Conservation (phyloP, 345 rosid species). For the Lepidium aucheri region DNA sequence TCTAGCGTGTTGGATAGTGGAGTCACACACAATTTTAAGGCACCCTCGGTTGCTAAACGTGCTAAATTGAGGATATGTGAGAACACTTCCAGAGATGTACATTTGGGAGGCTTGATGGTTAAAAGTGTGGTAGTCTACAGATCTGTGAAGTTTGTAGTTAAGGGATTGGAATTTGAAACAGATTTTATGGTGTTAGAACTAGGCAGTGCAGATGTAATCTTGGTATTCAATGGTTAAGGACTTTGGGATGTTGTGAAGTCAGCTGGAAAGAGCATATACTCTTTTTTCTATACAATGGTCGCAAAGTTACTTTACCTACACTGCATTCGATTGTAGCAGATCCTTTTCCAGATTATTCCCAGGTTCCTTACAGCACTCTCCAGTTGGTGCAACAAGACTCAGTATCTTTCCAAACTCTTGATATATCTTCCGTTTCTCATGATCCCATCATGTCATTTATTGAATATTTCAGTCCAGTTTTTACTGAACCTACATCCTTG, state of each 20-base stretch:
- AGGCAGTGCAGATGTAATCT: background rate
- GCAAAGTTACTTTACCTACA: background rate
- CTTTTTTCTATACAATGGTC: background rate
- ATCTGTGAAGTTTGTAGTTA: background rate
- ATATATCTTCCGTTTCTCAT: no score
- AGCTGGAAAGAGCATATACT: background rate
- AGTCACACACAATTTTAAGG: background rate
- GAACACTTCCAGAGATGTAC: no score
- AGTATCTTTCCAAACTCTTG: no score
- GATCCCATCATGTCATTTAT: no score
- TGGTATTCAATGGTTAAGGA: background rate
- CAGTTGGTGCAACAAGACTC: no score
- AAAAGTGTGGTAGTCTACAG: background rate
- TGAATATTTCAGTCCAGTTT: no score
- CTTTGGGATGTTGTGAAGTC: background rate
- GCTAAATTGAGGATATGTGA: background rate
- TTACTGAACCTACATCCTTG: background rate
- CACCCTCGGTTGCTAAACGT: background rate
- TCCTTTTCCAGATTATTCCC: no score
- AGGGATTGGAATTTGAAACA: accelerated
- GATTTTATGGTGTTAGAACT: background rate
- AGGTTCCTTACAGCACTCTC: no score
- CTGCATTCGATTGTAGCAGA: background rate
- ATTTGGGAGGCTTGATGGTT: background rate
- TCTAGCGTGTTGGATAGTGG: background rate